Evolutionary conservation across 1,284 basidiomycete species (phyloP).

Genomic region (Pascua sp.): DNA sequence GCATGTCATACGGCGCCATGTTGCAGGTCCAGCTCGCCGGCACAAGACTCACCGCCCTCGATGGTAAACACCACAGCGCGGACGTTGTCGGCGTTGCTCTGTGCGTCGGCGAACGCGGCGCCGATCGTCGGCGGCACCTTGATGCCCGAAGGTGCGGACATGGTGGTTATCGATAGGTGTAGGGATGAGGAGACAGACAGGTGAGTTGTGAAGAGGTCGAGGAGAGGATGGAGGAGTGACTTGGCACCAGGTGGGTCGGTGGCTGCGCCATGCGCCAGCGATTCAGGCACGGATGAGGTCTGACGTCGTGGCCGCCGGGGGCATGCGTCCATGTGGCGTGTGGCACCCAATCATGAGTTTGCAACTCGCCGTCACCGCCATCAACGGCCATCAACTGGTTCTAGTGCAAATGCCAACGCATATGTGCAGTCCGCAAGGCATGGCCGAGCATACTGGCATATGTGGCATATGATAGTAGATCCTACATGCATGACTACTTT

Average conservation of each 20-base stretch:
- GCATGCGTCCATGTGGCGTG: not conserved
- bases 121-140: conserved; percentile 40
- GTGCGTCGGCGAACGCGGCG: conserved; percentile 37
- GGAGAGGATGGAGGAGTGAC: not conserved
- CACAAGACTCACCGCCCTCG: conserved; percentile 38
- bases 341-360: not conserved
- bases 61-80: conserved; percentile 48
- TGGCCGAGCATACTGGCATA: not conserved
- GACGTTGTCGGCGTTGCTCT: conserved; percentile 25
- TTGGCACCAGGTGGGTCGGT: not conserved
- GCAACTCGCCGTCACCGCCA: not conserved
- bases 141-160: conserved; percentile 50
- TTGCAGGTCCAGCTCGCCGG: no score
- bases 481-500: conserved; percentile 5
- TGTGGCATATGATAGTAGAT: not conserved
- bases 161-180: conserved; percentile 12
- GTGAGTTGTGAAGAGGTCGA: not conserved
- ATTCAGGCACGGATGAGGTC: not conserved
- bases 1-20: no score
- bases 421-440: not conserved
- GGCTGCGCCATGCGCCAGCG: not conserved
- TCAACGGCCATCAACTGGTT: not conserved
- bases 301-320: not conserved
- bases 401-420: conserved; percentile 7
- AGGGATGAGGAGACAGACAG: not conserved